These are phyloP conservation scores for Diospyros kaki DNA, from an alignment of 148 eudicot species.

Conservation along the genomic window DNA sequence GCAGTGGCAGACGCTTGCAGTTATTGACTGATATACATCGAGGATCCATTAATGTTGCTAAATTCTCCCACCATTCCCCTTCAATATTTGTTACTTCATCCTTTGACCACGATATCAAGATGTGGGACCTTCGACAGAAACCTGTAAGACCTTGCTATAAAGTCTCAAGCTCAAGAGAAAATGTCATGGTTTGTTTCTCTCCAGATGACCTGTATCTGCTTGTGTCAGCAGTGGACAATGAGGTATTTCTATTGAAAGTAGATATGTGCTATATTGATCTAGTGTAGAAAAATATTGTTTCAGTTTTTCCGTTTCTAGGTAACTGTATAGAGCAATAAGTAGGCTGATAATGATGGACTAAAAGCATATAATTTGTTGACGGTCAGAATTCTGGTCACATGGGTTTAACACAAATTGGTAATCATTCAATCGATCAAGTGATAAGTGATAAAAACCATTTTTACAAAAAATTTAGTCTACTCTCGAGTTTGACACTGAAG, in stretches of 20 bases:
- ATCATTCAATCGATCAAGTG: not conserved
- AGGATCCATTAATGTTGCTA: slow-evolving; percentile 78
- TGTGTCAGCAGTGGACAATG: slow-evolving; percentile 77
- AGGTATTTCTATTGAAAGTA: slow-evolving; percentile 32
- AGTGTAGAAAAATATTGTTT: not conserved
- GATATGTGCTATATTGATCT: not conserved
- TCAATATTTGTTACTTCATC: slow-evolving; percentile 71
- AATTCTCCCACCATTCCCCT: slow-evolving; percentile 67
- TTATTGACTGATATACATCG: slow-evolving; percentile 57
- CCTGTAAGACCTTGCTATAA: slow-evolving; percentile 53
- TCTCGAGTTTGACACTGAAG: not conserved
- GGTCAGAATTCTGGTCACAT: not conserved
- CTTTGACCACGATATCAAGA: slow-evolving; percentile 68
- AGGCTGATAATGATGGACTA: not conserved
- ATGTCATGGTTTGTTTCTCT: slow-evolving; percentile 83
- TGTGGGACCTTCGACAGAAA: slow-evolving; percentile 77
- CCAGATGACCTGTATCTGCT: slow-evolving; percentile 72
- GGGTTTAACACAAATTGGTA: not conserved
- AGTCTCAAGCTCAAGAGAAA: slow-evolving; percentile 73
- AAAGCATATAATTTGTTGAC: not conserved
- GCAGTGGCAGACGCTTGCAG: slow-evolving; percentile 48
- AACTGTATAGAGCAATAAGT: too few relatives aligned
- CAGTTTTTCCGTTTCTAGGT: not conserved
- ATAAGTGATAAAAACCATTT: not conserved
- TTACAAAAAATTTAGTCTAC: not conserved